These are phyloP conservation scores for Bryoglossum gracile DNA, from an alignment of 495 filamentous ascomycete species.

Conservation along the genomic window DNA sequence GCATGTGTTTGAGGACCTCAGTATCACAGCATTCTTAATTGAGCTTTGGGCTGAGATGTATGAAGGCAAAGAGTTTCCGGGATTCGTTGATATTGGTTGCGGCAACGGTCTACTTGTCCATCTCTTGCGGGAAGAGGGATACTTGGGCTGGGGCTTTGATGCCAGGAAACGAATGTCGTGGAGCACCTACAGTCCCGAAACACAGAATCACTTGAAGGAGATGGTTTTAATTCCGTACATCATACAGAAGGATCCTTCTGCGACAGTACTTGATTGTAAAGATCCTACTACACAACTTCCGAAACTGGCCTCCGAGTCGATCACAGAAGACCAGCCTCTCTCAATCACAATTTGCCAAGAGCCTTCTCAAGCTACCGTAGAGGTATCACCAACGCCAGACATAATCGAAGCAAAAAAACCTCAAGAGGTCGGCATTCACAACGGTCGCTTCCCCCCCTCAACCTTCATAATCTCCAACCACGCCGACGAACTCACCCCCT, in stretches of 20 bases:
- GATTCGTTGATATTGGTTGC: conserved; percentile 93
- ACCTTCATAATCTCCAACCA: conserved; percentile 97
- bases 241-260: neutral
- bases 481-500: conserved; percentile 89
- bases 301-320: neutral
- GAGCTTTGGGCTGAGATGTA: conserved; percentile 93
- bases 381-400: conserved; percentile 17
- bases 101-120: conserved; percentile 92
- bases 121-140: conserved; percentile 76
- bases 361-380: neutral
- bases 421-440: conserved; percentile 41
- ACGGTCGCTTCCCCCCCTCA: conserved; percentile 62
- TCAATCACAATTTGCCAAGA: too few species aligned
- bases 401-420: too few species aligned
- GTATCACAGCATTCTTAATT: conserved; percentile 88
- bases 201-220: conserved; percentile 54
- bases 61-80: conserved; percentile 52
- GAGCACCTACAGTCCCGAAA: conserved; percentile 55
- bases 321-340: neutral
- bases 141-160: conserved; percentile 83
- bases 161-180: conserved; percentile 77
- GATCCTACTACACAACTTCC: too few species aligned
- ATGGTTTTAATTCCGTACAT: conserved; percentile 64
- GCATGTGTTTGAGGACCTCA: conserved; percentile 89
- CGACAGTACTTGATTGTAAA: neutral